Evolutionary conservation across 2,329 filamentous ascomycete species (phyloP), one percentile per base, ranked within the genome.

Genomic region (Plenodomus lindquistii): DNA sequence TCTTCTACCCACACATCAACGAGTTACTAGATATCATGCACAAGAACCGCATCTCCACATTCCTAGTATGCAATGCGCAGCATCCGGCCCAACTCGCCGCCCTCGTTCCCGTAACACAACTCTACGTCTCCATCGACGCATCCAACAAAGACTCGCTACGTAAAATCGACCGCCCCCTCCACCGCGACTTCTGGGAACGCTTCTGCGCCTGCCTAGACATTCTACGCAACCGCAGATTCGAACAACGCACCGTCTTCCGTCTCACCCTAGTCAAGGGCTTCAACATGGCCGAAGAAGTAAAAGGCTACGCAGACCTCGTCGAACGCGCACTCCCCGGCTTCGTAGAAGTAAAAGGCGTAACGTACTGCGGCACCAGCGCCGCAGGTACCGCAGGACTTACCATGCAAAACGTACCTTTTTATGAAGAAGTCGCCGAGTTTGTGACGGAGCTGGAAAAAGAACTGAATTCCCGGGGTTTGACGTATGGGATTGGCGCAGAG

Each of bases 321-420:
- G 89, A 92, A 67, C 85, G 86, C 57, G 92, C 88, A 0, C 79
- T 96, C 18, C 93, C 93, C 0, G 93, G 90, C 71, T 96, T 97
- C 67, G 85, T 97, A 40, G 93, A 97, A 77, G 83, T 97, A 72
- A 97, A 97, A 77, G 93, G 93, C 45, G 93, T 97, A 31, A 97
- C 93, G 0, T 97, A 94, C 76, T 97, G 94, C 73, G 94, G 94
- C 35, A 97, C 93, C 0, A 87, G 87, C 7, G 91, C 91, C 1
- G 89, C 89, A 8, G 86, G 88, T 3, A 87, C 86, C 44, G 92
- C 91, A 0, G 93, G 93, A 0, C 79, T 97, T 39, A 94, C 86
- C n/a, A 97, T 97, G 93, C 85, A 90, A 64, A 97, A 97, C 67
- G 94, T 97, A 9, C 93, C 93, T 0, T 97, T 96, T 67, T 97